Conservation (phyloP, 225 moss, liverwort and hornwort species). For the Climacium dendroides region DNA sequence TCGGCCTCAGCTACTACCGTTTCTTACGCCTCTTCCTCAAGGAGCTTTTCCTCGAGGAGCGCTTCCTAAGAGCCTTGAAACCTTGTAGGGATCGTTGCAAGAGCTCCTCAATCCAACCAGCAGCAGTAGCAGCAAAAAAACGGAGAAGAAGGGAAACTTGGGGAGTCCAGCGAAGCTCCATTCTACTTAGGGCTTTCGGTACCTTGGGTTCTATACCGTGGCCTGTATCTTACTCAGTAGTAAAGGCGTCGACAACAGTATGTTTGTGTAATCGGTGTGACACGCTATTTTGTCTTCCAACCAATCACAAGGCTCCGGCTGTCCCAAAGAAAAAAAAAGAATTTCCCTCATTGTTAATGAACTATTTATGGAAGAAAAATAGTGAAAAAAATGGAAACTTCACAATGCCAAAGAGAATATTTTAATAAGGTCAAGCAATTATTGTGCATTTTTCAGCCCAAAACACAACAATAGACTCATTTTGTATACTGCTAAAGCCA, state of each 20-base stretch:
- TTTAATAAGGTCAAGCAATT: rapidly evolving
- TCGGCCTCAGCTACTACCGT: neutral
- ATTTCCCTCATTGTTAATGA: neutral
- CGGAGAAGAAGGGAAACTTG: too few relatives aligned
- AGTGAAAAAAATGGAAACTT: neutral
- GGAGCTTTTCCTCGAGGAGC: neutral
- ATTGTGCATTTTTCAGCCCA: rapidly evolving
- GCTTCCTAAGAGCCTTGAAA: neutral
- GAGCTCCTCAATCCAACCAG: neutral
- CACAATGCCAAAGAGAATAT: rapidly evolving
- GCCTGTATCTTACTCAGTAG: neutral
- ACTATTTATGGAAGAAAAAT: neutral
- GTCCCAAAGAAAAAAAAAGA: neutral
- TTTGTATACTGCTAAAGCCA: rapidly evolving
- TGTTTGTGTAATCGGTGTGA: neutral
- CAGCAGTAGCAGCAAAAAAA: neutral
- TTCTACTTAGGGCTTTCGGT: neutral
- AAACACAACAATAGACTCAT: neutral
- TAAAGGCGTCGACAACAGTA: neutral
- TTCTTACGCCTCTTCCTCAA: neutral
- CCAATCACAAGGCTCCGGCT: neutral
- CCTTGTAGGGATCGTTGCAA: neutral
- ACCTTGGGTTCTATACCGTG: neutral
- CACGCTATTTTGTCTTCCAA: neutral
- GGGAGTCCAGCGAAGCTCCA: too few relatives aligned